Conservation (phyloP, 2,329 filamentous ascomycete genomes). For the Penicillium sclerotiorum region DNA sequence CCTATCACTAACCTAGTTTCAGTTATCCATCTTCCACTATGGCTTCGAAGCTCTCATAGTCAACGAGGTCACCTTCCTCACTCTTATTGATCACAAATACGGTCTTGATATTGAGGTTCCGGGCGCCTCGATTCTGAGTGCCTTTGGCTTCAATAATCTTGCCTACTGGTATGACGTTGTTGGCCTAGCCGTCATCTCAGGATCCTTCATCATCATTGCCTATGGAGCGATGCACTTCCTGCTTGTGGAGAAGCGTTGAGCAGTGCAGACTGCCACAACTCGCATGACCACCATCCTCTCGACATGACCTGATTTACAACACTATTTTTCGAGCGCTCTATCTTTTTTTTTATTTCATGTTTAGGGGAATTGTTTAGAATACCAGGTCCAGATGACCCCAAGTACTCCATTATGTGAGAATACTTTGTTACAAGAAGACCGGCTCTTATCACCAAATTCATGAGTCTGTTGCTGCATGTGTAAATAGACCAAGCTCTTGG, state of each 20-base stretch:
- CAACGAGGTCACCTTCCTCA: conserved; percentile 90
- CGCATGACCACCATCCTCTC: background rate
- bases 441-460: no score
- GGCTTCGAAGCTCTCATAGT: conserved; percentile 95
- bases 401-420: no score
- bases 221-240: conserved; percentile 92
- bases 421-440: no score
- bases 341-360: background rate
- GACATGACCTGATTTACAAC: background rate
- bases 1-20: conserved; percentile 24
- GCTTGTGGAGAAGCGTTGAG: conserved; percentile 81
- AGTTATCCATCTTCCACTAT: conserved; percentile 96
- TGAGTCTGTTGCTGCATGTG: conserved; percentile 5
- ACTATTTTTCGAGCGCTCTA: background rate
- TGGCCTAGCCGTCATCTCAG: conserved; percentile 79
- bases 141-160: conserved; percentile 88
- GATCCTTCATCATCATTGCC: conserved; percentile 80
- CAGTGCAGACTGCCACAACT: background rate
- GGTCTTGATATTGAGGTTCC: conserved; percentile 96
- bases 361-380: no score
- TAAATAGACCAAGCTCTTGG: conserved; percentile 15
- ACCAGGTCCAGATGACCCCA: no score
- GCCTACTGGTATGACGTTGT: conserved; percentile 84
- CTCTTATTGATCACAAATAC: conserved; percentile 90
- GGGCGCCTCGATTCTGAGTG: conserved; percentile 88